Evolutionary conservation across 2,329 filamentous ascomycete species (phyloP), one percentile per base, ranked within the genome.

Genomic region (Sclerotinia spermophila): DNA sequence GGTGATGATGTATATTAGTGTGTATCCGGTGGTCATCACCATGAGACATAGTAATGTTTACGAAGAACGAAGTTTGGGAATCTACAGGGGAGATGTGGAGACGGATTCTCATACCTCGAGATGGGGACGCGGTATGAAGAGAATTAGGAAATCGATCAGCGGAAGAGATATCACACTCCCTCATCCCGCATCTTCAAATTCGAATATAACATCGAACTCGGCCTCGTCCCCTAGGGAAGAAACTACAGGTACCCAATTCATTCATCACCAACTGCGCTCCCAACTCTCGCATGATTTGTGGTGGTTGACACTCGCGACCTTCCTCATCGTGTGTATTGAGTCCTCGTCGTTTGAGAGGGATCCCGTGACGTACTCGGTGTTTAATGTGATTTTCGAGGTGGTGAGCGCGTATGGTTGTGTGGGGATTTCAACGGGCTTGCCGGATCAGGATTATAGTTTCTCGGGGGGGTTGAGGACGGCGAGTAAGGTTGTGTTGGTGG

Each of bases 1-100:
- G 19, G 83, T 90, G 69, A 88, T 89, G 82, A 90, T 90, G 86
- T 90, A 90, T 78, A 86, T 90, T 56, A 87, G 87, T 0, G 86
- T 85, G 3, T 90, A 88, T 72, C 88, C 89, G 0, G 84, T 90
- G 33, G 85, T 86, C 38, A 87, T 90, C 71, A 88, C 86, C 1
- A 86, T 90, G 80, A 86, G 90, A 40, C 87, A 89, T 77, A 90
- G 89, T 53, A 92, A 92, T 76, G 87, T 91, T 42, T 92, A 92
- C 76, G 90, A 92, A 77, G 89, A 92, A 76, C 83, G 88, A 10
- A 89, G 87, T 0, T 81, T 92, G 2, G 89, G 89, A 0, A 85
- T 90, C 44, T 87, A 89, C 71, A n/a, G 45, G 1, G 15, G 80
- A 78, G 17, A 71, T 21, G 17, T 62, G n/a, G 56, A 59, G 24